Evolutionary conservation across 2,329 filamentous ascomycete genomes (phyloP).

Genomic region (Sclerotinia trifoliorum): DNA sequence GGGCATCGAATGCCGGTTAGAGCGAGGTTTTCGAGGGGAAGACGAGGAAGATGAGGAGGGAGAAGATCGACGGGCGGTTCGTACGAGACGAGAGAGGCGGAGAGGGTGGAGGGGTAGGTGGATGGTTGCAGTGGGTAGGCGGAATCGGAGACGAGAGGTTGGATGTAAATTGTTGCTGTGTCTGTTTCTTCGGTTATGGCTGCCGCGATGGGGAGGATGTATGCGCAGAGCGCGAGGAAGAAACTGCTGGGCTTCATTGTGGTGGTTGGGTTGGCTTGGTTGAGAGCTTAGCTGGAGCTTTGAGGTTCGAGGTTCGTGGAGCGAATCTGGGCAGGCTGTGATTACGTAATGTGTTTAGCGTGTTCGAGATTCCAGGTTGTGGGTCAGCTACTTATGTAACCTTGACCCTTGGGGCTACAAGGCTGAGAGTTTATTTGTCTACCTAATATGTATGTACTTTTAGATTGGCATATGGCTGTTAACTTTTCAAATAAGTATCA

Average conservation of each 20-base stretch:
- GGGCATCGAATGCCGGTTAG: slow-evolving; percentile 57
- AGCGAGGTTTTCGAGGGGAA: slow-evolving; percentile 43
- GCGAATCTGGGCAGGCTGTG: slow-evolving; percentile 21
- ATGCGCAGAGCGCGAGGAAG: slow-evolving; percentile 43
- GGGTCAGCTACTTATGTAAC: neutral
- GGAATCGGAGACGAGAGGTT: slow-evolving; percentile 37
- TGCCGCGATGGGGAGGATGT: slow-evolving; percentile 43
- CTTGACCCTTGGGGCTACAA: neutral
- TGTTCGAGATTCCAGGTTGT: slow-evolving; percentile 3
- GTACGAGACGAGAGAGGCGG: slow-evolving; percentile 53
- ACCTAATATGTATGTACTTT: neutral
- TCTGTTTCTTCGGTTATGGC: slow-evolving; percentile 43
- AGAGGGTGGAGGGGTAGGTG: slow-evolving; percentile 50
- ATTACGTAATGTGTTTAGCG: slow-evolving; percentile 11
- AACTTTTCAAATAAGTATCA: neutral
- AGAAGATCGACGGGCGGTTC: slow-evolving; percentile 54
- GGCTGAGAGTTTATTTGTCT: neutral
- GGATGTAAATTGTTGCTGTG: slow-evolving; percentile 37
- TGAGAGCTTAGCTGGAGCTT: slow-evolving; percentile 9
- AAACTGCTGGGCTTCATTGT: slow-evolving; percentile 43
- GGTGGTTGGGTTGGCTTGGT: neutral
- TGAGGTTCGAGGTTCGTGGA: slow-evolving; percentile 23
- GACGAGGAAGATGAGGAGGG: slow-evolving; percentile 31
- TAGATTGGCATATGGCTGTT: neutral
- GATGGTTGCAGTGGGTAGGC: slow-evolving; percentile 54